These are phyloP conservation scores for Grosmannia huntii DNA, from an alignment of 2,329 filamentous ascomycete species.

Conservation along the genomic window DNA sequence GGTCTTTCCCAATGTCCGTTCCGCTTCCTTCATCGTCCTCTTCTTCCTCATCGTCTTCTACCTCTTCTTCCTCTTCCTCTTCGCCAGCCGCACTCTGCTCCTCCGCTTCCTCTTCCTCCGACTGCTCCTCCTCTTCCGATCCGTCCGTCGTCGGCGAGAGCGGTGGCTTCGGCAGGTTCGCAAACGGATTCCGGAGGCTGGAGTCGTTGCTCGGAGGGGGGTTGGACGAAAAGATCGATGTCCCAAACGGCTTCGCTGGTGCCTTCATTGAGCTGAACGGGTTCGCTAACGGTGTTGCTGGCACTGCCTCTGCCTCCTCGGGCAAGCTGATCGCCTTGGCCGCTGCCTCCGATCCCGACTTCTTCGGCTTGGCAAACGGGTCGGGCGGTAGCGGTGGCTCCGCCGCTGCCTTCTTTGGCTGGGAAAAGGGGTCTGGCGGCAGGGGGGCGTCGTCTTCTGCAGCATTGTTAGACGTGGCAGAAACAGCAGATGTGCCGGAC, in stretches of 20 bases:
- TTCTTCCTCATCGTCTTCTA: constrained; percentile 26
- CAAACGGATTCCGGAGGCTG: constrained; percentile 8
- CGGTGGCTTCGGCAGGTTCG: constrained; percentile 10
- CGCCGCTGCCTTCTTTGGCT: constrained; percentile 14
- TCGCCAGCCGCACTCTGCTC: constrained; percentile 21
- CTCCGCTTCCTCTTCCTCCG: constrained; percentile 22
- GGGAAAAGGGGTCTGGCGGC: constrained; percentile 13
- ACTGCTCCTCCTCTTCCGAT: constrained; percentile 16
- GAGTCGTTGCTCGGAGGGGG: background rate
- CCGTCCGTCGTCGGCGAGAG: constrained; percentile 9
- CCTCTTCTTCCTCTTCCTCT: constrained; percentile 27
- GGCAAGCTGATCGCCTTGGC: background rate
- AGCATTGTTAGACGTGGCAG: constrained; percentile 12
- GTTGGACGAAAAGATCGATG: constrained; percentile 9
- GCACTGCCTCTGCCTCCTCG: constrained; percentile 4
- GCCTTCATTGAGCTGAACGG: constrained; percentile 7
- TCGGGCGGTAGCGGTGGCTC: constrained; percentile 15
- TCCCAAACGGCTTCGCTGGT: background rate
- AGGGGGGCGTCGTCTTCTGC: constrained; percentile 16
- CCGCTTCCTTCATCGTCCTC: constrained; percentile 47
- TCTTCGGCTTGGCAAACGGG: constrained; percentile 6
- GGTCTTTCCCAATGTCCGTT: constrained; percentile 50
- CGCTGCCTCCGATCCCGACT: constrained; percentile 18
- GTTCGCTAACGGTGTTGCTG: background rate
- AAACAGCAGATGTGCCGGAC: constrained; percentile 28